These are phyloP conservation scores for Clonostachys sp. DNA, from an alignment of 2,329 filamentous ascomycete genomes.

Conservation along the genomic window DNA sequence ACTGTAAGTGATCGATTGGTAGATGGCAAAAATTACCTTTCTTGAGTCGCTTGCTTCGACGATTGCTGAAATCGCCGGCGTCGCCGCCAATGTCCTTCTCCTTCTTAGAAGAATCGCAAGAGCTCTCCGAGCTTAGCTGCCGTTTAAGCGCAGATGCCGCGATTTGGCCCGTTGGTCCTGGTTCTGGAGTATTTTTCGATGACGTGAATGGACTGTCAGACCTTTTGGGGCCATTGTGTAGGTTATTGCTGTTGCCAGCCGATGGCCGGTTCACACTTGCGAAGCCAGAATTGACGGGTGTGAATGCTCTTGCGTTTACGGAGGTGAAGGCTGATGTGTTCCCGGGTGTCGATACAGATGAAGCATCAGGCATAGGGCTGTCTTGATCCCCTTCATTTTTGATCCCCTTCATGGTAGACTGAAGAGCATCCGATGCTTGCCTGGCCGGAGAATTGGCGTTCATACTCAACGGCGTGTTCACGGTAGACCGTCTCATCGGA, in stretches of 20 bases:
- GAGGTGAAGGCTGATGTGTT: constrained; percentile 54
- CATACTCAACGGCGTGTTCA: constrained; percentile 53
- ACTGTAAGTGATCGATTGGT: not conserved
- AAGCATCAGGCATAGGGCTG: constrained; percentile 40
- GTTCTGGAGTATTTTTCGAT: constrained; percentile 61
- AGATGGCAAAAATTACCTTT: constrained; percentile 46
- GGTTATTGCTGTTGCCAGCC: constrained; percentile 43
- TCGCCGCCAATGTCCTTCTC: constrained; percentile 44
- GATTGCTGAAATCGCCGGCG: constrained; percentile 62
- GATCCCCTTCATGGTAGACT: constrained; percentile 38
- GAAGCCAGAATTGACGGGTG: constrained; percentile 67
- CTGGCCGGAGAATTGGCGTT: constrained; percentile 64
- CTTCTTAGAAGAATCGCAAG: constrained; percentile 38
- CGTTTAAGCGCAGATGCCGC: constrained; percentile 66
- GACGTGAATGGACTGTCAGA: constrained; percentile 59
- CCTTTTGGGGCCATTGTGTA: constrained; percentile 23
- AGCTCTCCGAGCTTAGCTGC: constrained; percentile 60
- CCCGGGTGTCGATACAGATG: constrained; percentile 28
- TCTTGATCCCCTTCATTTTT: constrained; percentile 43
- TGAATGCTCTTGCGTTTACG: constrained; percentile 60
- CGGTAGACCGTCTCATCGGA: constrained; percentile 63
- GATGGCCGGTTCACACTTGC: constrained; percentile 59
- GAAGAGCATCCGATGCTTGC: constrained; percentile 48
- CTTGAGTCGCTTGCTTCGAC: constrained; percentile 89
- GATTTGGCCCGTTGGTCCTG: constrained; percentile 50